Base-by-base conservation (phyloP, 1,284 basidiomycete species). In the Cutaneotrichosporon sp. region DNA sequence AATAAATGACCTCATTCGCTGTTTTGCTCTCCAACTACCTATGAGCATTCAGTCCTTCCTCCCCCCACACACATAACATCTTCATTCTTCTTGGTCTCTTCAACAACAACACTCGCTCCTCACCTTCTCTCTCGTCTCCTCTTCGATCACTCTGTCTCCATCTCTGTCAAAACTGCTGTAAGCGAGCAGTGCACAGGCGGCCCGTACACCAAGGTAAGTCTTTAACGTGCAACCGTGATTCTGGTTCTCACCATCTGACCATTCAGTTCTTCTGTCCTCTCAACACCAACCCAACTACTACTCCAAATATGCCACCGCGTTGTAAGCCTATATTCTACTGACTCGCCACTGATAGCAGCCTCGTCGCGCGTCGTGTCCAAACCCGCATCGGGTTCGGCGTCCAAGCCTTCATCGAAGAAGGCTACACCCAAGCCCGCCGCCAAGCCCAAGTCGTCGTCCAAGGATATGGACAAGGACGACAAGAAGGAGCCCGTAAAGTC, bases 221-320 rank as follows among this genome's bases (percentile, higher is more conserved):
- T 18, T 16, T 18, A 46, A 46, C 42, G 42, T 46, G 42, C 18
- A 9, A 22, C 49, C 49, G 22, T 13, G 13, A 26, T 26, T 18
- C 14, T 53, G 13, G 30, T 53, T 34, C 51, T 53, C 51, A 34
- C 46, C 51, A 32, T 53, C 51, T 53, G 51, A 38, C 53, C 36
- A 11, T n/a, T n/a, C 22, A 47, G 31, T 31, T 7, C 14, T 46
- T 18, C 30, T 30, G 14, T 42, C 40, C 40, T 14, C 16, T 18
- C 14, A 46, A 8, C 2, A 46, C 16, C 18, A 40, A 57, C 7
- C 13, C 40, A 7, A n/a, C 38, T 18, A 7, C 14, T 32, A 32
- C 31, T 18, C 36, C 18, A 42, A 57, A 51, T 46, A 74, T 72
- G 71, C 67, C 71, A 53, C 70, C 71, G 22, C 59, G 62, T 60